A percentile compares a stretch with the other conserved stretches of the same genome.
phyloP scores from a whole-genome alignment of 345 rosid genomes.

The Aquilaria malaccensis region DNA sequence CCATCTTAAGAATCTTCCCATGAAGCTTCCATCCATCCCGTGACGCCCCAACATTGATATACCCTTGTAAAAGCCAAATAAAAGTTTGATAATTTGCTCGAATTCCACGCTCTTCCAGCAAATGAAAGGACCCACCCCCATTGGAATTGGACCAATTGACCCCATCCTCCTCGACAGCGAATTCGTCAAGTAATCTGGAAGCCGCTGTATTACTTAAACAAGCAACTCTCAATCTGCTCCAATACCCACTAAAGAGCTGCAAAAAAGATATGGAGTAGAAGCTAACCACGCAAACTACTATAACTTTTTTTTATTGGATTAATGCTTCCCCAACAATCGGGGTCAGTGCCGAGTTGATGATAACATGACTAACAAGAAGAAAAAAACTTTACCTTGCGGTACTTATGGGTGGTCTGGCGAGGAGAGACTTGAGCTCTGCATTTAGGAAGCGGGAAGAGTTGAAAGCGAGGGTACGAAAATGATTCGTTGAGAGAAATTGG shows the following conservation, averaged over 20 bases:
- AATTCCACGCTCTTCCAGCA: slow-evolving; percentile 38
- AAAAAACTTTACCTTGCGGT: slow-evolving; percentile 19
- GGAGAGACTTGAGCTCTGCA: slow-evolving; percentile 9
- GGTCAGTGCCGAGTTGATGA: background rate
- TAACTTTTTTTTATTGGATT: slow-evolving; percentile 1
- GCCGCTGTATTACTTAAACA: slow-evolving; percentile 20
- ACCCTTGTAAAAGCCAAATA: slow-evolving; percentile 45
- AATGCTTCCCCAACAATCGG: background rate
- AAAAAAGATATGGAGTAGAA: background rate
- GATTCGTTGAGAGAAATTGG: slow-evolving; percentile 23
- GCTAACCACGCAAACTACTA: background rate
- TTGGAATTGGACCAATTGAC: slow-evolving; percentile 16
- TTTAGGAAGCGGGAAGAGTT: slow-evolving; percentile 20
- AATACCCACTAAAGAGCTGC: slow-evolving; percentile 28
- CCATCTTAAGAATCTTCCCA: slow-evolving; percentile 48
- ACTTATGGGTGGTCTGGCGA: slow-evolving; percentile 12
- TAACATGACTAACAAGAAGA: background rate
- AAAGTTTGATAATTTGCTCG: slow-evolving; percentile 47
- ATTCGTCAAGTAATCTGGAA: slow-evolving; percentile 25
- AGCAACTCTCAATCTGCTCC: slow-evolving; percentile 19
- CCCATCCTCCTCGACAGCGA: slow-evolving; percentile 19
- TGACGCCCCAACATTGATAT: slow-evolving; percentile 34
- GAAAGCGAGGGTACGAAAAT: slow-evolving; percentile 22
- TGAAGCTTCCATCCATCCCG: slow-evolving; percentile 50
- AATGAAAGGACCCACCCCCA: slow-evolving; percentile 20